Evolutionary conservation across 2,329 filamentous ascomycete genomes (phyloP).

Genomic region (Neopestalotiopsis sp.): DNA sequence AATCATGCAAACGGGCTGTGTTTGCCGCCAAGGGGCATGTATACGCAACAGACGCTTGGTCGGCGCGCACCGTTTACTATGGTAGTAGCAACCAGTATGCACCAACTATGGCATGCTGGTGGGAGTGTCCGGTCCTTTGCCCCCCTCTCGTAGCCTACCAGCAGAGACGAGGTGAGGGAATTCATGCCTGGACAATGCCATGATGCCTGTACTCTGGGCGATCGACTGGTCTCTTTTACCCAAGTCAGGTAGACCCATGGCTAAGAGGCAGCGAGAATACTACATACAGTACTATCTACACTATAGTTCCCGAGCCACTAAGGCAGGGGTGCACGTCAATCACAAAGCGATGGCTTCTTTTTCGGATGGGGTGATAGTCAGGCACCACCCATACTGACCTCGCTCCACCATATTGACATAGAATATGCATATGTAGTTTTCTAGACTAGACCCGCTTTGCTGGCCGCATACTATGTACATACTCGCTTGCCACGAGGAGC

Average conservation of each 20-base stretch:
- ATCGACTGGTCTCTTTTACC: no score
- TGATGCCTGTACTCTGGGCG: no score
- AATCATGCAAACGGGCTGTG: not conserved
- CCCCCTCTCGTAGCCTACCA: not conserved
- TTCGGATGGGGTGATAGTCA: not conserved
- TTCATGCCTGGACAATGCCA: no score
- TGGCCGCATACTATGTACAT: not conserved
- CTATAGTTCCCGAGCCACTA: not conserved
- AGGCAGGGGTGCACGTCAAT: conserved; percentile 10
- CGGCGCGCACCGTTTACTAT: no score
- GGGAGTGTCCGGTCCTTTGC: not conserved
- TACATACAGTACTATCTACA: not conserved
- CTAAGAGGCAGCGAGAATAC: no score
- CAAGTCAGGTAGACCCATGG: not conserved
- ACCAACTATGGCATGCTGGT: not conserved
- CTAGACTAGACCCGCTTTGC: not conserved
- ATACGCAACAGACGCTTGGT: not conserved
- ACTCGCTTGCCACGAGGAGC: not conserved
- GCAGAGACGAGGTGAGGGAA: no score
- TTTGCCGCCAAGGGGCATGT: not conserved
- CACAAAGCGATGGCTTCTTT: not conserved
- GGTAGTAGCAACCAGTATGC: not conserved
- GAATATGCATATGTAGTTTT: not conserved
- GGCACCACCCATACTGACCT: not conserved
- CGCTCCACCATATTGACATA: not conserved